Evolutionary conservation across 2,329 filamentous ascomycete genomes (phyloP), one percentile per base, ranked within the genome.

Genomic region (Cladosporium sp.): DNA sequence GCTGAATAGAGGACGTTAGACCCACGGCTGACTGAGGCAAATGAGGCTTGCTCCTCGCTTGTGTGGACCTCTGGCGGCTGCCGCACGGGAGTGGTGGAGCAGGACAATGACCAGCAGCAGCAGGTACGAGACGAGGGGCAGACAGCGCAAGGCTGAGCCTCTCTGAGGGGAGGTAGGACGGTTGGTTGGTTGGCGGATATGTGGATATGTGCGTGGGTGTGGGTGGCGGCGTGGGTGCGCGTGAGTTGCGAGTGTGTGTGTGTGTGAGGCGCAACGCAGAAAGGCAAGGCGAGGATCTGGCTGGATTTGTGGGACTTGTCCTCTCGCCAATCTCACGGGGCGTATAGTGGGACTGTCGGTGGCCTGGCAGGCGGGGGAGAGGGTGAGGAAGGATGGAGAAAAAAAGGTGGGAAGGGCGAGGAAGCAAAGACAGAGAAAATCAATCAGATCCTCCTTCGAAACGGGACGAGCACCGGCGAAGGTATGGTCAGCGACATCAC

Each of bases 331-430:
- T 43, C 49, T 43, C 42, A 43, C 43, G 36, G 41, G 32, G 36
- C 49, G 43, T 22, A 32, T 44, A 45, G 40, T 44, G 41, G 49
- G 41, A 44, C 41, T 51, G 32, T 39, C 30, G 32, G 36, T 32
- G 32, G 47, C 9, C 24, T 22, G 48, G 50, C 32, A 24, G 27
- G 39, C 43, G n/a, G n/a, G 41, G 52, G 50, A 29, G 29, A 29
- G 36, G 49, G 32, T 38, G 43, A 44, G 47, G 50, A 51, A 37
- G 9, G 37, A 48, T 48, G 45, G 45, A 48, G 45, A 48, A 47
- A 48, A 48, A 48, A 48, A 37, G 45, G 40, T n/a, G n/a, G 44
- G 44, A 24, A 48, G 36, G 17, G 44, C 40, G 45, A 37, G 27
- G 15, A 13, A 48, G 45, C 45, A 54, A 49, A 52, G 32, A 36